Evolutionary conservation across 1,139 yeast genomes (phyloP).

Genomic region (Blastobotrys apis): DNA sequence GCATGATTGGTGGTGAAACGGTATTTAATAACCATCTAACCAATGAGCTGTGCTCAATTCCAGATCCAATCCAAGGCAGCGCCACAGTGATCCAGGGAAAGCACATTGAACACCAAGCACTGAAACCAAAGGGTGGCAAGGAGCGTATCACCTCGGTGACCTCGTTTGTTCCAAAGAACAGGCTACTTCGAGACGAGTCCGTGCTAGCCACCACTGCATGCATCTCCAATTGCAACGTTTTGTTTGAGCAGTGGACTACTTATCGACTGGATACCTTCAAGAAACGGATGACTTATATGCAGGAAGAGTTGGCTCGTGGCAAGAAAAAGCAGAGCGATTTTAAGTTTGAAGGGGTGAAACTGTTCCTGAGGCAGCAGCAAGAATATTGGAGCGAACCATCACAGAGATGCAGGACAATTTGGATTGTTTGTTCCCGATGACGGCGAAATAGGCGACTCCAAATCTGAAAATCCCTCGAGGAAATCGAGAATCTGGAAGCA

Average conservation of each 20-base stretch:
- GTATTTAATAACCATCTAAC: conserved; percentile 5
- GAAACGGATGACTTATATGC: background rate
- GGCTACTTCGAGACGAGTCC: background rate
- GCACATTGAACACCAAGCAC: conserved; percentile 9
- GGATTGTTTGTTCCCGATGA: conserved; percentile 1
- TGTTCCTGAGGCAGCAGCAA: conserved; percentile 3
- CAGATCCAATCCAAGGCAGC: conserved; percentile 5
- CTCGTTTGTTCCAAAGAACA: conserved; percentile 5
- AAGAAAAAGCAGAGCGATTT: background rate
- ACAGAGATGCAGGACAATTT: conserved; percentile 4
- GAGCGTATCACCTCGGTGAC: conserved; percentile 7
- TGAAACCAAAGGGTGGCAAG: conserved; percentile 5
- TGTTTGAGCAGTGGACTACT: conserved; percentile 5
- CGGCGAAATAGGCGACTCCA: background rate
- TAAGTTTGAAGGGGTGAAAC: conserved; percentile 3
- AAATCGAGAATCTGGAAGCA: no score
- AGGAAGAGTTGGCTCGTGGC: conserved; percentile 1
- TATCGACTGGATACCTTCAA: conserved; percentile 3
- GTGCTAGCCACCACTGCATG: conserved; percentile 2
- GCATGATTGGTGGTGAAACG: conserved; percentile 8
- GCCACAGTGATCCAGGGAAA: conserved; percentile 9
- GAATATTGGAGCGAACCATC: conserved; percentile 1
- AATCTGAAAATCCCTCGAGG: no score
- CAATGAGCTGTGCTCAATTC: conserved; percentile 1
- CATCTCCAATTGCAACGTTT: conserved; percentile 5